phyloP scores from a whole-genome alignment of 768 basidiomycete species.

The Ramaria sp. region DNA sequence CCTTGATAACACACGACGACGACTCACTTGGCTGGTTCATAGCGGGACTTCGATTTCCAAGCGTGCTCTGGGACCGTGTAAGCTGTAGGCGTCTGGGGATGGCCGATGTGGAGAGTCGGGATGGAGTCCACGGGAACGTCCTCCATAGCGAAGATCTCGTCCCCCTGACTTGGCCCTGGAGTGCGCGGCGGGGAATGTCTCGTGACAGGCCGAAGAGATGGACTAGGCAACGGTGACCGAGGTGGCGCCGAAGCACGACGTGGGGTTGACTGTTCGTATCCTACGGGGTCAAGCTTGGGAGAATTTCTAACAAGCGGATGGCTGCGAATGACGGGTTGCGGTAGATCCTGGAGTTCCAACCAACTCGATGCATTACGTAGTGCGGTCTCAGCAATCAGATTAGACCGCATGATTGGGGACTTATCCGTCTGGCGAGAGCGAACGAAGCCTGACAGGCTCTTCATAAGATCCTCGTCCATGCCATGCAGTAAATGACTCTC shows the following conservation, averaged over 20 bases:
- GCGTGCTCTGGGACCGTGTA: constrained; percentile 13
- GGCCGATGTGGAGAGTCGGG: constrained; percentile 19
- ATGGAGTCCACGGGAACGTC: constrained; percentile 37
- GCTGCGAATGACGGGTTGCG: constrained; percentile 38
- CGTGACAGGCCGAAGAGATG: constrained; percentile 13
- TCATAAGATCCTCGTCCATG: constrained; percentile 39
- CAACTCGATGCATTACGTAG: constrained; percentile 59
- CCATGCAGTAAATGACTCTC: constrained; percentile 67
- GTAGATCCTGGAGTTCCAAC: constrained; percentile 61
- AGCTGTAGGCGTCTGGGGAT: constrained; percentile 10
- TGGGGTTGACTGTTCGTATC: not conserved
- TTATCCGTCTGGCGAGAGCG: constrained; percentile 51
- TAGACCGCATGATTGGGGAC: constrained; percentile 54
- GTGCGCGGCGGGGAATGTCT: constrained; percentile 11
- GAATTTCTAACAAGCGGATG: not conserved
- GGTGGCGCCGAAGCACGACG: constrained; percentile 3
- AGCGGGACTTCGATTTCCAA: constrained; percentile 21
- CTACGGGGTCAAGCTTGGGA: constrained; percentile 9
- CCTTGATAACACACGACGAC: constrained; percentile 5
- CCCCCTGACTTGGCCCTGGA: constrained; percentile 20
- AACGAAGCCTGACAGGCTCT: constrained; percentile 52
- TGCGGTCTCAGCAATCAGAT: constrained; percentile 38
- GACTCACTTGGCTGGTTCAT: constrained; percentile 18
- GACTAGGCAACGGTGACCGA: constrained; percentile 12
- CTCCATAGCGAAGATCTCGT: constrained; percentile 83